These are phyloP conservation scores for Madurella fahalii DNA, from an alignment of 2,329 filamentous ascomycete species.

Conservation along the genomic window DNA sequence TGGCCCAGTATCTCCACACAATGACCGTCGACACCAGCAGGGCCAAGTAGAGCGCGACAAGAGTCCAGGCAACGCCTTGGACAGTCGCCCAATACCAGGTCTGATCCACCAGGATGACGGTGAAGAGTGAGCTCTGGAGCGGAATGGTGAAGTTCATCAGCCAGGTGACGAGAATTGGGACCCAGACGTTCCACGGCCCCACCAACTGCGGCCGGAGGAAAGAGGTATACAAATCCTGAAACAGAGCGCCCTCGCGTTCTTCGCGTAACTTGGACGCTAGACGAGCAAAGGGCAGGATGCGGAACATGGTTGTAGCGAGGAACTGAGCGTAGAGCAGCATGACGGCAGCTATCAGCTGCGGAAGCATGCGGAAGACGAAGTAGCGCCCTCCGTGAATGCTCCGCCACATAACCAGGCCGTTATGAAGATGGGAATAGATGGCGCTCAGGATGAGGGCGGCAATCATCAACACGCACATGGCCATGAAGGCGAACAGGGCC, in stretches of 20 bases:
- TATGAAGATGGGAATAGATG: slow-evolving; percentile 58
- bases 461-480: slow-evolving; percentile 65
- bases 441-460: slow-evolving; percentile 69
- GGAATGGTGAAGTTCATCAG: slow-evolving; percentile 75
- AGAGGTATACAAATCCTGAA: slow-evolving; percentile 64
- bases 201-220: slow-evolving; percentile 59
- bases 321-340: slow-evolving; percentile 75
- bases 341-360: slow-evolving; percentile 68
- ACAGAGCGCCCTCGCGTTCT: slow-evolving; percentile 61
- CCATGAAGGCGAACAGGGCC: slow-evolving; percentile 57
- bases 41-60: slow-evolving; percentile 69
- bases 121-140: slow-evolving; percentile 73
- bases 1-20: slow-evolving; percentile 59
- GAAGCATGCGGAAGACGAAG: slow-evolving; percentile 82
- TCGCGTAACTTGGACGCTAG: slow-evolving; percentile 63
- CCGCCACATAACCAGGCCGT: slow-evolving; percentile 66
- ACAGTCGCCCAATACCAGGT: slow-evolving; percentile 77
- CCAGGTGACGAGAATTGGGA: slow-evolving; percentile 69
- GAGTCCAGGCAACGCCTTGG: slow-evolving; percentile 71
- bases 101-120: slow-evolving; percentile 52
- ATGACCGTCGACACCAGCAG: slow-evolving; percentile 55
- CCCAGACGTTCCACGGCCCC: slow-evolving; percentile 63
- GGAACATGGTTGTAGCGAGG: slow-evolving; percentile 68
- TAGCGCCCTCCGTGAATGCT: slow-evolving; percentile 69
- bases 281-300: slow-evolving; percentile 72